Base-by-base conservation (phyloP, 306 rosid genomes). In the Lupinus albus region DNA sequence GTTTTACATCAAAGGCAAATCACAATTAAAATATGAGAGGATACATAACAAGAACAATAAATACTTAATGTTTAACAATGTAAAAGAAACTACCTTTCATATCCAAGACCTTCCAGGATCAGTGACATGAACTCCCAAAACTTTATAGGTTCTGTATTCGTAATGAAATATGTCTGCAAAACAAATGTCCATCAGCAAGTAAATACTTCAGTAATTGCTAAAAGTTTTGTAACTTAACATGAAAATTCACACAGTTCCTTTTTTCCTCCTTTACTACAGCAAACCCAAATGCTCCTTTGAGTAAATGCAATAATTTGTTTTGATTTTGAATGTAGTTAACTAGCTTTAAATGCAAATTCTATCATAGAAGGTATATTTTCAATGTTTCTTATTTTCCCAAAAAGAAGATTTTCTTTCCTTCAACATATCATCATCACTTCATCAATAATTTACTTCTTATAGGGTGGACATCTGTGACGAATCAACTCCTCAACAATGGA, bases 81-180 rank as follows among this genome's bases (percentile, higher is more conserved):
- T 10, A 44, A 33, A 67, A 59, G 59, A 63, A 68, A 39, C 44
- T 73, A 94, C 97, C 97, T 85, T 78, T 83, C 86, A 72, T 90
- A 90, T 75, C 96, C 99, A 79, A 94, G 96, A 70, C 92, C 97
- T 77, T 80, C 96, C 53, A 94, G 78, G 61, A 94, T 73, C 68
- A 82, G 83, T 13, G 97, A 88, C 44, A 88, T 41, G 67, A 94
- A 94, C 81, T 88, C 99, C 99, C 99, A 94, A 78, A 94, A 94
- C 73, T 84, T 90, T 55, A 94, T 85, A 41, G 91, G 84, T 67
- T 94, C 97, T 95, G 81, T 85, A 78, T 94, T 90, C 32, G 99
- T 90, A 46, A 94, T 84, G 85, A 93, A 93, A 84, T 90, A 93
- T 46, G 96, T 97, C 99, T 93, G 82, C 84, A 82, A 67, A 73